Conservation (phyloP, 2,329 filamentous ascomycete genomes). For the Bimuria novae-zelandiae region DNA sequence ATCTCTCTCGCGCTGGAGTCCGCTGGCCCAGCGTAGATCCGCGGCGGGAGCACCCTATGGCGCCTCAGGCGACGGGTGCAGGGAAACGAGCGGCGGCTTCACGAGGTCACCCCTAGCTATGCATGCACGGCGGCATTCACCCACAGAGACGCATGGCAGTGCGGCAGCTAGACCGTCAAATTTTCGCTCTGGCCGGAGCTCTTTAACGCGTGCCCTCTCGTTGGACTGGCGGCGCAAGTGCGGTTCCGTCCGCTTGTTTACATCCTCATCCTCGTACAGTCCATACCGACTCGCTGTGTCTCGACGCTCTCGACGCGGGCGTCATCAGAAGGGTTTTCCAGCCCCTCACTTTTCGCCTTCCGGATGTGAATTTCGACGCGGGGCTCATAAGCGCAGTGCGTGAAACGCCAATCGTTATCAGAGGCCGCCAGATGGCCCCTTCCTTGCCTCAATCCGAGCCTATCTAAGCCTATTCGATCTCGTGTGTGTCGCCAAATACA, state of each 20-base stretch:
- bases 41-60: conserved; percentile 1
- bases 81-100: conserved; percentile 10
- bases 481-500: conserved; percentile 17
- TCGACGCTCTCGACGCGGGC: neutral
- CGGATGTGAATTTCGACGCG: conserved; percentile 19
- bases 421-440: conserved; percentile 17
- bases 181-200: conserved; percentile 17
- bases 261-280: neutral
- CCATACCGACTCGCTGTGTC: neutral
- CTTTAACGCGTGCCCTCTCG: conserved; percentile 18
- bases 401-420: conserved; percentile 32
- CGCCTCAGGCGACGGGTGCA: conserved; percentile 19
- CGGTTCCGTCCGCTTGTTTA: conserved; percentile 7
- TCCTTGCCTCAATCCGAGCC: conserved; percentile 25
- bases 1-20: conserved; percentile 3
- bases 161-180: conserved; percentile 28
- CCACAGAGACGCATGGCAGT: conserved; percentile 14
- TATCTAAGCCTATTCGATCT: conserved; percentile 14
- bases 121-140: conserved; percentile 16
- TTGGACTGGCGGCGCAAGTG: neutral
- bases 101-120: conserved; percentile 9
- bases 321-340: neutral
- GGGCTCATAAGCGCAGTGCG: conserved; percentile 20
- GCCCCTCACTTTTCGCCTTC: conserved; percentile 17
- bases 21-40: neutral